A percentile compares a stretch with the other conserved stretches of the same genome.
Evolutionary conservation across 1,284 basidiomycete genomes (phyloP).

Genomic region (Takashimella tepidaria): DNA sequence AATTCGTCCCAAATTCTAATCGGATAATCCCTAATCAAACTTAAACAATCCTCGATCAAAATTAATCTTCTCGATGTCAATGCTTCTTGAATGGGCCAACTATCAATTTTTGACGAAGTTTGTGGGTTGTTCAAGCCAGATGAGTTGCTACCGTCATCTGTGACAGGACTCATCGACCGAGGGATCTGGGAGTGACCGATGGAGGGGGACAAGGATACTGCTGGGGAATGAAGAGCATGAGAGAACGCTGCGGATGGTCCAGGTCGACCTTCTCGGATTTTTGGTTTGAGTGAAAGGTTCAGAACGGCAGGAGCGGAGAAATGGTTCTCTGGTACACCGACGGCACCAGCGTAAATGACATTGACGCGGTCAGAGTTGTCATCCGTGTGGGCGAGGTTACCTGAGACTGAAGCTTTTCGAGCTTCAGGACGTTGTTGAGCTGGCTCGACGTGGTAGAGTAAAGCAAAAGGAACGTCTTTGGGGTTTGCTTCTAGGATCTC

Average conservation of each 20-base stretch:
- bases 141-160: not conserved
- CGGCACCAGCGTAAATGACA: conserved; percentile 19
- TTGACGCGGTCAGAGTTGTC: conserved; percentile 1
- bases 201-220: not conserved
- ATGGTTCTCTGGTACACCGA: conserved; percentile 42
- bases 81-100: conserved; percentile 42
- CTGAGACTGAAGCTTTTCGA: not conserved
- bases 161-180: not conserved
- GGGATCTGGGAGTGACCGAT: not conserved
- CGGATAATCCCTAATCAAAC: conserved; percentile 33
- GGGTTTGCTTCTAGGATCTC: conserved; percentile 32
- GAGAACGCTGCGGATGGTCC: conserved; percentile 12
- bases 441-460: conserved; percentile 37
- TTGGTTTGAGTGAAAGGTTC: conserved; percentile 8
- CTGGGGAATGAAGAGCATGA: conserved; percentile 1
- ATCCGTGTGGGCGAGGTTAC: conserved; percentile 1
- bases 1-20: conserved; percentile 45
- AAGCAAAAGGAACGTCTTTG: conserved; percentile 40
- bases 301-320: conserved; percentile 24
- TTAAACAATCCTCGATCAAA: conserved; percentile 40
- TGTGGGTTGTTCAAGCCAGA: not conserved
- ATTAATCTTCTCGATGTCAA: conserved; percentile 30
- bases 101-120: not conserved
- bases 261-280: conserved; percentile 6
- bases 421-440: not conserved